These are phyloP conservation scores for Lentinula lateritia DNA, from an alignment of 768 basidiomycete genomes.

Conservation along the genomic window DNA sequence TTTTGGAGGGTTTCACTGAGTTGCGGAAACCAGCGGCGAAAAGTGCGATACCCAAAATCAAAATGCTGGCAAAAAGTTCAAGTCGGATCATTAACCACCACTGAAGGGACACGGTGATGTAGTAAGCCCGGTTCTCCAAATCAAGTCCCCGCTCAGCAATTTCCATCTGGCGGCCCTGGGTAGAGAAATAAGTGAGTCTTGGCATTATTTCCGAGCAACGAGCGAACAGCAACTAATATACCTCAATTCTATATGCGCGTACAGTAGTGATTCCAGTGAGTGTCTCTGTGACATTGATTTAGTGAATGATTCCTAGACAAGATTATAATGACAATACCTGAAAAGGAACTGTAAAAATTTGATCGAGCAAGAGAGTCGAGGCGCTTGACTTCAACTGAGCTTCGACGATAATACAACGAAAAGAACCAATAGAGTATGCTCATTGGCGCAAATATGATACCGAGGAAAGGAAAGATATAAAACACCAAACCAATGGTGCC, in stretches of 20 bases:
- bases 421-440: constrained; percentile 45
- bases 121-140: constrained; percentile 57
- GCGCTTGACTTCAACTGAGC: constrained; percentile 61
- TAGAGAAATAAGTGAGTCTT: not conserved
- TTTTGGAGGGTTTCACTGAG: constrained; percentile 51
- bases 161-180: constrained; percentile 39
- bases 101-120: constrained; percentile 61
- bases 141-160: constrained; percentile 51
- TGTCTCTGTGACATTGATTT: constrained; percentile 34
- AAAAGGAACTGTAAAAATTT: constrained; percentile 48
- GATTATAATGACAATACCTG: constrained; percentile 30
- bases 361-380: constrained; percentile 61
- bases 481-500: constrained; percentile 38
- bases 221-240: constrained; percentile 12
- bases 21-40: constrained; percentile 61
- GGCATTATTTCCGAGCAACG: not conserved
- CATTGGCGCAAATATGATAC: constrained; percentile 56
- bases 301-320: not conserved
- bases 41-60: constrained; percentile 64
- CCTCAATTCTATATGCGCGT: constrained; percentile 53
- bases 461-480: constrained; percentile 63
- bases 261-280: constrained; percentile 62
- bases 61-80: constrained; percentile 60
- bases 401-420: constrained; percentile 52
- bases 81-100: constrained; percentile 60